These are phyloP conservation scores for Quercus cerris DNA, from an alignment of 306 rosid species.

Conservation along the genomic window DNA sequence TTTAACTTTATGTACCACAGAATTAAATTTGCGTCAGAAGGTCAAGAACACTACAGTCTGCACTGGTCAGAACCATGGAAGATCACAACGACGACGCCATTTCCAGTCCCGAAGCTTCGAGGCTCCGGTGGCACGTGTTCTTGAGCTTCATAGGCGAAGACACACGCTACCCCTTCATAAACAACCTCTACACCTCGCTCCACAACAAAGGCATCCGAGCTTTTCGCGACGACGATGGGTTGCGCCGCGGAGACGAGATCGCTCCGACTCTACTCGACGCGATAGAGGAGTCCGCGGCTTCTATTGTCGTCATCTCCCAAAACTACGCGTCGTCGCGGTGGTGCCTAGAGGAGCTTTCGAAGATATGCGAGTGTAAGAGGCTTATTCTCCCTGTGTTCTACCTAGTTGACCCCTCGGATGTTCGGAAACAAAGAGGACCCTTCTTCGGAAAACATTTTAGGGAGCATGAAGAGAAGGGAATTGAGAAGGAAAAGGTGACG, in stretches of 20 bases:
- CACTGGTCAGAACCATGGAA: too few species aligned
- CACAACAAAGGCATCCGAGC: slow-evolving; percentile 26
- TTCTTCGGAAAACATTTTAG: slow-evolving; percentile 27
- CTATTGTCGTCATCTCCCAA: slow-evolving; percentile 37
- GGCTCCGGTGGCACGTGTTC: slow-evolving; percentile 61
- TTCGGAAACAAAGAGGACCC: slow-evolving; percentile 40
- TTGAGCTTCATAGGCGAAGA: slow-evolving; percentile 53
- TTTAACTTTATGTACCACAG: too few species aligned
- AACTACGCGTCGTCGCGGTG: slow-evolving; percentile 43
- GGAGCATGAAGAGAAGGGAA: slow-evolving; percentile 10
- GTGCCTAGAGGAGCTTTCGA: slow-evolving; percentile 49
- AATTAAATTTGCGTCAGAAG: too few species aligned
- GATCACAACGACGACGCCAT: too few species aligned
- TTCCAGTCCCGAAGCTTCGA: slow-evolving; percentile 27
- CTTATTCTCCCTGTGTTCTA: slow-evolving; percentile 52
- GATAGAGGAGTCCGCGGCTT: slow-evolving; percentile 57
- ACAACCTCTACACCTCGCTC: slow-evolving; percentile 32
- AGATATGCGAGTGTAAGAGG: slow-evolving; percentile 39
- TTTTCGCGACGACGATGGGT: slow-evolving; percentile 42
- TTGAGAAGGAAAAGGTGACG: neutral
- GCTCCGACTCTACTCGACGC: slow-evolving; percentile 41
- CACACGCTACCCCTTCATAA: slow-evolving; percentile 31
- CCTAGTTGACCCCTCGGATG: slow-evolving; percentile 44
- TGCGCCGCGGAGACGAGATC: slow-evolving; percentile 43
- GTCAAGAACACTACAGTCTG: too few species aligned